Percentiles rank a stretch among this genome's conserved stretches.
These are phyloP conservation scores for Gossypium thurberi DNA, from an alignment of 345 rosid species.

Conservation along the genomic window DNA sequence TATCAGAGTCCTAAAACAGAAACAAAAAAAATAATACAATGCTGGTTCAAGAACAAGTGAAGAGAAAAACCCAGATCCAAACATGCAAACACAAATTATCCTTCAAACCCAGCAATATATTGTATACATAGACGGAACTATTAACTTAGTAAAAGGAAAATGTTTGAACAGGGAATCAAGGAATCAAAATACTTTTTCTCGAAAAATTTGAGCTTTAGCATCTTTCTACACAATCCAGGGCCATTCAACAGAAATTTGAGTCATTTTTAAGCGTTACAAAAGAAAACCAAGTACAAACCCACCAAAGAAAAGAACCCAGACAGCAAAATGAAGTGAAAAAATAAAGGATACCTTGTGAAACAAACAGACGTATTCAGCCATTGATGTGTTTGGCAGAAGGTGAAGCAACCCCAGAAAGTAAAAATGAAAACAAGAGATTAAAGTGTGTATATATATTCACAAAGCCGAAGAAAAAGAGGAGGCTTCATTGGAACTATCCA, in stretches of 20 bases:
- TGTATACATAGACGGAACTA: neutral
- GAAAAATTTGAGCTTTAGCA: neutral
- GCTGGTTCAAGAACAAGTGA: neutral
- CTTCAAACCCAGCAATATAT: neutral
- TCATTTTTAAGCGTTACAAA: neutral
- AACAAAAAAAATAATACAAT: constrained; percentile 10
- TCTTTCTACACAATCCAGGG: neutral
- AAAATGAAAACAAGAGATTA: neutral
- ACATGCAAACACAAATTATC: constrained; percentile 7
- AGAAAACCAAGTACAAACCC: neutral
- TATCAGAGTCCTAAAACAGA: neutral
- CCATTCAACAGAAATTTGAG: neutral
- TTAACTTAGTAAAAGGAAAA: constrained; percentile 14
- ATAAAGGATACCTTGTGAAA: constrained; percentile 40
- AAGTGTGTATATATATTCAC: neutral
- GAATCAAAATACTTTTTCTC: neutral
- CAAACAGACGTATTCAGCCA: constrained; percentile 63
- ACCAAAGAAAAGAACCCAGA: neutral
- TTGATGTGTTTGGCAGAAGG: constrained; percentile 31
- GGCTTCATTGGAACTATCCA: neutral
- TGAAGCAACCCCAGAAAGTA: constrained; percentile 1
- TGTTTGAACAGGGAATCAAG: constrained; percentile 6
- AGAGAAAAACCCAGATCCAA: constrained; percentile 10
- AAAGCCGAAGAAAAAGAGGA: neutral
- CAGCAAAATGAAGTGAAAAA: neutral